phyloP scores from a whole-genome alignment of 176 grass and related monocot genomes.

The Oryza meyeriana region DNA sequence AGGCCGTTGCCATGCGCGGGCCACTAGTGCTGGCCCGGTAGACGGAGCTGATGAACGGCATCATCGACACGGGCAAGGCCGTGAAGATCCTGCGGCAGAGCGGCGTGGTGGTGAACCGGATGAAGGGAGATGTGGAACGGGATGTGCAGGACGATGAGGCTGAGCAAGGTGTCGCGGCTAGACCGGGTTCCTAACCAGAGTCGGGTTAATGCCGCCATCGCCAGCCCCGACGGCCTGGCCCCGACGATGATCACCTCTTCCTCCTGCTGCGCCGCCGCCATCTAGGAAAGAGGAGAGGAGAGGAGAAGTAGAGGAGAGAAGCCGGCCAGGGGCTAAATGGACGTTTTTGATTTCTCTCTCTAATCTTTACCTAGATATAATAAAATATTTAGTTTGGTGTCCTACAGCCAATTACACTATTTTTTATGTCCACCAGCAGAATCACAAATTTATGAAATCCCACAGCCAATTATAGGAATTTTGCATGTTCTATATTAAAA shows the following conservation, averaged over 20 bases:
- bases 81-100: constrained; percentile 43
- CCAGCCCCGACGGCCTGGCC: constrained; percentile 45
- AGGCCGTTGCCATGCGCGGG: constrained; percentile 47
- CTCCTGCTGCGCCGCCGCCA: background rate
- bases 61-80: constrained; percentile 66
- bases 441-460: too few relatives aligned
- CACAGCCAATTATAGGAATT: too few relatives aligned
- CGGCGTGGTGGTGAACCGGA: constrained; percentile 50
- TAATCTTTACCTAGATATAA: too few relatives aligned
- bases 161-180: constrained; percentile 53
- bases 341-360: too few relatives aligned
- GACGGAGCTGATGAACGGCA: constrained; percentile 80
- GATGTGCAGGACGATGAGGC: constrained; percentile 51
- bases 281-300: too few relatives aligned
- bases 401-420: too few relatives aligned
- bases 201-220: constrained; percentile 33
- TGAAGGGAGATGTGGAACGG: constrained; percentile 75
- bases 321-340: too few relatives aligned
- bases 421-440: too few relatives aligned
- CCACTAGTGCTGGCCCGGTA: constrained; percentile 64
- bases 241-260: constrained; percentile 41
- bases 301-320: too few relatives aligned
- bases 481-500: too few relatives aligned
- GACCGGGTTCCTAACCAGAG: too few relatives aligned
- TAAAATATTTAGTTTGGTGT: too few relatives aligned